Percentiles rank a stretch among this genome's conserved stretches.
phyloP scores from a whole-genome alignment of 2,329 filamentous ascomycete species.

The Ceratocystis diversiconidia region DNA sequence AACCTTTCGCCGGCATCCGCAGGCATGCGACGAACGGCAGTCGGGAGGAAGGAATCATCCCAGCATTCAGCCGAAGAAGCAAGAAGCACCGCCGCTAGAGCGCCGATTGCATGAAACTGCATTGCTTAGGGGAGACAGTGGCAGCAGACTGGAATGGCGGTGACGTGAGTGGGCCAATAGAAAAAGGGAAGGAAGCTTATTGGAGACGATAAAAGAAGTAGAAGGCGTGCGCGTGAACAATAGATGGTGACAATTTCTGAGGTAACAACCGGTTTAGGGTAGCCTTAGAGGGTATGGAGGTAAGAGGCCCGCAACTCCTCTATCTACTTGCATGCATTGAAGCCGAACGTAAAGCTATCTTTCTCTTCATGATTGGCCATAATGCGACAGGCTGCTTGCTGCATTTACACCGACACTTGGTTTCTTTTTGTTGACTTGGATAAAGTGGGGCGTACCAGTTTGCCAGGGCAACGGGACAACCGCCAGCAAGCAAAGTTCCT shows the following conservation, averaged over 20 bases:
- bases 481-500: not conserved
- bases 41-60: constrained; percentile 31
- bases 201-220: not conserved
- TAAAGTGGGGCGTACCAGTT: constrained; percentile 2
- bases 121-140: constrained; percentile 23
- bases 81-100: constrained; percentile 6
- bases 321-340: too few relatives aligned
- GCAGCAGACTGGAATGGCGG: constrained; percentile 4
- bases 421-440: constrained; percentile 5
- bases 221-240: not conserved
- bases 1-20: constrained; percentile 60
- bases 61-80: constrained; percentile 22
- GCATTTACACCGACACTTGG: constrained; percentile 3
- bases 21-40: constrained; percentile 58
- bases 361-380: not conserved
- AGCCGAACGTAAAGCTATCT: not conserved
- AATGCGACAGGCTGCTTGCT: not conserved
- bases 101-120: constrained; percentile 22
- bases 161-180: not conserved
- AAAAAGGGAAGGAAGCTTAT: not conserved
- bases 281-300: too few relatives aligned
- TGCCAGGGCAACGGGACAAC: constrained; percentile 4
- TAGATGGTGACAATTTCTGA: not conserved
- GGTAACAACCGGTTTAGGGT: too few relatives aligned
- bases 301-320: too few relatives aligned